These are phyloP conservation scores for Suillus occidentalis DNA, from an alignment of 768 basidiomycete genomes.

Conservation along the genomic window DNA sequence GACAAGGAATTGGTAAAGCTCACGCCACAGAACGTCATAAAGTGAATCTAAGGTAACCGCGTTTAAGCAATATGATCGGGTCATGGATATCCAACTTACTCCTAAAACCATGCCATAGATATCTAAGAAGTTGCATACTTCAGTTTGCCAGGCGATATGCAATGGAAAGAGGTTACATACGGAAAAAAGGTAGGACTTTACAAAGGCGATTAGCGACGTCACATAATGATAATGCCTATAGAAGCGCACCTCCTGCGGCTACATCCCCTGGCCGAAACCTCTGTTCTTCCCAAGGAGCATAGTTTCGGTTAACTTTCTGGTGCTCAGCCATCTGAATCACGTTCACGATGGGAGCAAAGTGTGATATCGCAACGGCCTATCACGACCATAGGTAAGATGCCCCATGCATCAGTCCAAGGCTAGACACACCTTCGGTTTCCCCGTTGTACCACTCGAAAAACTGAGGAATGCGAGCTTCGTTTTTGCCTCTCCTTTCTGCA, in stretches of 20 bases:
- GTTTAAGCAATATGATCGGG: conserved; percentile 10
- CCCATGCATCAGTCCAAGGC: not conserved
- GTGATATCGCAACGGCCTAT: conserved; percentile 67
- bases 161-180: conserved; percentile 37
- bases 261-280: conserved; percentile 56
- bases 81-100: conserved; percentile 34
- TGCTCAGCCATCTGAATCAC: conserved; percentile 59
- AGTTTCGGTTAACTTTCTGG: conserved; percentile 42
- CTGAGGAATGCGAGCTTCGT: conserved; percentile 64
- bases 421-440: conserved; percentile 36
- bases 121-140: conserved; percentile 36
- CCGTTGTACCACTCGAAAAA: conserved; percentile 79
- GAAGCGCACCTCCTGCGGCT: conserved; percentile 51
- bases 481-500: conserved; percentile 59
- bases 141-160: conserved; percentile 8
- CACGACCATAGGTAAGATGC: too few species aligned
- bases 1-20: conserved; percentile 11
- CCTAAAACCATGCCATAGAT: conserved; percentile 61
- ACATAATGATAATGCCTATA: not conserved
- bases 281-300: conserved; percentile 38
- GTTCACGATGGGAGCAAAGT: conserved; percentile 65
- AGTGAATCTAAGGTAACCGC: conserved; percentile 45
- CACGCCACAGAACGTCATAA: conserved; percentile 53
- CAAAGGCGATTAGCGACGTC: not conserved
- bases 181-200: conserved; percentile 60